These are phyloP conservation scores for Debaryomyces sp. DNA, from an alignment of 1,139 yeast species.

Conservation along the genomic window DNA sequence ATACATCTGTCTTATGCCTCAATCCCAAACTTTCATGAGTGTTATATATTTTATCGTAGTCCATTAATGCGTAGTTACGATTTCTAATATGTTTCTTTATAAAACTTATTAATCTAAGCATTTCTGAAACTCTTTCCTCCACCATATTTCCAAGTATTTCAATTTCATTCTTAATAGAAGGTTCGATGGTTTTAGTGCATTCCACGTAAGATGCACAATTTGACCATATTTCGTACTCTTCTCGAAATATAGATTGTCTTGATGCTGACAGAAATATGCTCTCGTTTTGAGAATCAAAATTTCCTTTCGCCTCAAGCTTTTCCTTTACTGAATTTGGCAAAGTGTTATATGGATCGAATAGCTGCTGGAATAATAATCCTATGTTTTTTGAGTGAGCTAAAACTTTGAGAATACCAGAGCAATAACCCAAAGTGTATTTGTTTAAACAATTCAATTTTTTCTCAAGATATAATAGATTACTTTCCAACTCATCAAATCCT, in stretches of 20 bases:
- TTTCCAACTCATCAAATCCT: conserved; percentile 33
- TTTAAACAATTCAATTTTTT: conserved; percentile 21
- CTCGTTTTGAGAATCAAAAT: conserved; percentile 1
- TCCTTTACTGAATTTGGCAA: conserved; percentile 13
- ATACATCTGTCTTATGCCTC: conserved; percentile 22
- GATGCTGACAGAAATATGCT: conserved; percentile 11
- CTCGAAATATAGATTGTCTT: conserved; percentile 11
- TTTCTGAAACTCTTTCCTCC: conserved; percentile 20
- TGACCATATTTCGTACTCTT: conserved; percentile 23
- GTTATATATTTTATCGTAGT: conserved; percentile 35
- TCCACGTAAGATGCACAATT: conserved; percentile 19
- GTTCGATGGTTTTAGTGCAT: conserved; percentile 15
- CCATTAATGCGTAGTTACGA: conserved; percentile 36
- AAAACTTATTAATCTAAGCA: conserved; percentile 24
- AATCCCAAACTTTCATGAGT: conserved; percentile 27
- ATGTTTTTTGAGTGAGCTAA: conserved; percentile 20
- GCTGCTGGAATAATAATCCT: conserved; percentile 19
- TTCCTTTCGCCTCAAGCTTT: conserved; percentile 2
- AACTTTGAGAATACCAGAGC: conserved; percentile 14
- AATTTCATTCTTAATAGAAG: conserved; percentile 19
- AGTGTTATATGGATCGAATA: conserved; percentile 33
- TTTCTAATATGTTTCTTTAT: conserved; percentile 30
- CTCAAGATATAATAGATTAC: conserved; percentile 21
- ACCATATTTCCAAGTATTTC: conserved; percentile 16
- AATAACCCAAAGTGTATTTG: conserved; percentile 20